phyloP scores from a whole-genome alignment of 345 rosid species.

The Cardiospermum halicacabum region DNA sequence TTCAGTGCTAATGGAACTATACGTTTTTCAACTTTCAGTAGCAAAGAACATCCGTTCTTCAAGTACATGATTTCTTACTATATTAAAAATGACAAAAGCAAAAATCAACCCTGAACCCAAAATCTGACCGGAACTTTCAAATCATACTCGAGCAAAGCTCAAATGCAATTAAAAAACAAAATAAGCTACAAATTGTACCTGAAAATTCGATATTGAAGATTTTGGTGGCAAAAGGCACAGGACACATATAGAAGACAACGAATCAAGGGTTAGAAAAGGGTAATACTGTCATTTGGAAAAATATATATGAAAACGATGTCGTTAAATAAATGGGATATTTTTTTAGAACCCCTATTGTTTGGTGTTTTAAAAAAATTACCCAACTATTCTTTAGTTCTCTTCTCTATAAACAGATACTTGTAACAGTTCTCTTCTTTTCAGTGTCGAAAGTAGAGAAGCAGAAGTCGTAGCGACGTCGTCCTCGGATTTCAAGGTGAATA shows the following conservation, averaged over 20 bases:
- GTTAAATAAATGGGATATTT: background rate
- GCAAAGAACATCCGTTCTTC: slow-evolving; percentile 46
- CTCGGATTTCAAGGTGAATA: slow-evolving; percentile 15
- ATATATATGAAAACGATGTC: background rate
- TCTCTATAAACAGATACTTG: background rate
- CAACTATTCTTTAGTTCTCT: too few species aligned
- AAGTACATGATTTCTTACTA: slow-evolving; percentile 33
- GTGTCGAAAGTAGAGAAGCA: background rate
- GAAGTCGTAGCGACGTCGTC: slow-evolving; percentile 9
- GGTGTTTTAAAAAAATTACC: too few species aligned
- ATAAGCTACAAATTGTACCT: background rate
- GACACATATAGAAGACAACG: background rate
- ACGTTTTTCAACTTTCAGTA: slow-evolving; percentile 44
- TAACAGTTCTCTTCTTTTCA: background rate
- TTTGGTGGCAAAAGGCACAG: background rate
- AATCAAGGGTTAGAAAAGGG: background rate
- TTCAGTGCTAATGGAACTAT: slow-evolving; percentile 39
- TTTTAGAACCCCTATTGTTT: too few species aligned
- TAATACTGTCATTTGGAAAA: background rate
- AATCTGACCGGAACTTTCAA: background rate
- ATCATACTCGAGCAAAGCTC: background rate
- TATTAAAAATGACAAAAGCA: background rate
- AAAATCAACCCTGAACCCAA: background rate
- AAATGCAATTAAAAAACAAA: background rate
- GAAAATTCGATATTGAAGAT: background rate